Conservation (phyloP, 306 rosid genomes). For the Cyamopsis tetragonoloba region DNA sequence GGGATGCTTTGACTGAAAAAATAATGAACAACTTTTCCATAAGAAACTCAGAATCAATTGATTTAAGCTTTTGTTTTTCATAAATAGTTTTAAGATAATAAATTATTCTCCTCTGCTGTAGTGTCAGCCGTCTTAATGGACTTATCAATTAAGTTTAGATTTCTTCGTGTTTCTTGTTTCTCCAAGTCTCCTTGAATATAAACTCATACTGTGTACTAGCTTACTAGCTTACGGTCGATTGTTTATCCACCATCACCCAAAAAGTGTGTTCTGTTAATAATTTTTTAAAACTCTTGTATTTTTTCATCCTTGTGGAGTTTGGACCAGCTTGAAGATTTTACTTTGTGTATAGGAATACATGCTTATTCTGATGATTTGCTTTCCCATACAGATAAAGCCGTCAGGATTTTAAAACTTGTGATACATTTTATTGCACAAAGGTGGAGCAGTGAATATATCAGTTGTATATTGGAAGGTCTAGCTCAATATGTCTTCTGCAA, state of each 20-base stretch:
- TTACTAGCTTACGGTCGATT: not conserved
- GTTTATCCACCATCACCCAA: not conserved
- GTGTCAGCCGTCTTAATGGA: not conserved
- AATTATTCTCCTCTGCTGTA: not conserved
- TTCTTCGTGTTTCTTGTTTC: not conserved
- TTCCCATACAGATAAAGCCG: slow-evolving; percentile 30
- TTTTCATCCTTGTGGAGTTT: not conserved
- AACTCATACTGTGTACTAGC: not conserved
- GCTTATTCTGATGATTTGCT: slow-evolving; percentile 27
- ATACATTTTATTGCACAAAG: slow-evolving; percentile 26
- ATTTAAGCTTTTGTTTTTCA: not conserved
- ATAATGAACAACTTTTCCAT: not conserved
- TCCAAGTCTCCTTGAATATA: not conserved
- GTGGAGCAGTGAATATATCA: slow-evolving; percentile 22
- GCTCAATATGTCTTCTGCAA: slow-evolving; percentile 53
- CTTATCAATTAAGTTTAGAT: not conserved
- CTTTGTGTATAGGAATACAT: not conserved
- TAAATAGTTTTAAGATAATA: too few species aligned
- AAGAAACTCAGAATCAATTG: slow-evolving; percentile 17
- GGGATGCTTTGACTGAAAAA: not conserved
- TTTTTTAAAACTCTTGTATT: not conserved
- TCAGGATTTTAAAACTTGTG: slow-evolving; percentile 16
- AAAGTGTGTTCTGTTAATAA: not conserved
- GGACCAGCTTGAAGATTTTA: not conserved
- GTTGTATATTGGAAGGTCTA: slow-evolving; percentile 17